These are phyloP conservation scores for Ophioceras dolichostomum DNA, from an alignment of 2,329 filamentous ascomycete genomes.

Conservation along the genomic window DNA sequence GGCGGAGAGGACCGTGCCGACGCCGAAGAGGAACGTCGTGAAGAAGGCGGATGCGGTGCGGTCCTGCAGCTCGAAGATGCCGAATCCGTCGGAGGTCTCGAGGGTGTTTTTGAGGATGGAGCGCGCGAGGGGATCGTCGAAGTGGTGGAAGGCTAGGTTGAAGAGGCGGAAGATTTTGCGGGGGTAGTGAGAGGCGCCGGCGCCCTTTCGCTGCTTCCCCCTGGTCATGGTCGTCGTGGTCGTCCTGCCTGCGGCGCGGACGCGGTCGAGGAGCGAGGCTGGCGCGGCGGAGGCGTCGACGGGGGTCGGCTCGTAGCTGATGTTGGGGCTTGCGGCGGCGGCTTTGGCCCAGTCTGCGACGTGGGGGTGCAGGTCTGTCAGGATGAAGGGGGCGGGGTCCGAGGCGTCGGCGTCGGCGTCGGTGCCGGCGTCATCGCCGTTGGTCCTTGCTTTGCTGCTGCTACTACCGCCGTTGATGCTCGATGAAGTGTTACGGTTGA, in stretches of 20 bases:
- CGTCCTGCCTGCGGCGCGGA: slow-evolving; percentile 3
- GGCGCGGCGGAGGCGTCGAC: slow-evolving; percentile 56
- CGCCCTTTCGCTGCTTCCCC: too few species aligned
- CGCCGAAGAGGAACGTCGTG: slow-evolving; percentile 34
- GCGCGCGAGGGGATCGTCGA: slow-evolving; percentile 48
- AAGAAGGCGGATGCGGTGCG: slow-evolving; percentile 42
- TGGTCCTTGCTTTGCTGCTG: too few species aligned
- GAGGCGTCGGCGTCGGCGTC: slow-evolving; percentile 1
- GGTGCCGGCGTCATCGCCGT: too few species aligned
- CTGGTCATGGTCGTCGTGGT: slow-evolving; percentile 17
- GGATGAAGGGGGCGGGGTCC: slow-evolving; percentile 40
- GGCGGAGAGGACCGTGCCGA: slow-evolving; percentile 36
- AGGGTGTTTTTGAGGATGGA: slow-evolving; percentile 53
- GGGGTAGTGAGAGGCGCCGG: background rate
- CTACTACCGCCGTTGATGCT: slow-evolving; percentile 11
- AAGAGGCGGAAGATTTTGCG: slow-evolving; percentile 54
- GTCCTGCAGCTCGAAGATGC: slow-evolving; percentile 65
- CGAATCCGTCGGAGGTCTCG: slow-evolving; percentile 53
- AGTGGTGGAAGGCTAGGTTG: slow-evolving; percentile 68
- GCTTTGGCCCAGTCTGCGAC: slow-evolving; percentile 45
- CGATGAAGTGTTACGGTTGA: slow-evolving; percentile 30
- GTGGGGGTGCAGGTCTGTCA: slow-evolving; percentile 57
- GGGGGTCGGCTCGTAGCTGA: slow-evolving; percentile 46
- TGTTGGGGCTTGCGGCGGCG: slow-evolving; percentile 35
- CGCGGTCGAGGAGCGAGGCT: slow-evolving; percentile 25